Evolutionary conservation across 2,329 filamentous ascomycete species (phyloP).

Genomic region (Acephala macrosclerotiorum): DNA sequence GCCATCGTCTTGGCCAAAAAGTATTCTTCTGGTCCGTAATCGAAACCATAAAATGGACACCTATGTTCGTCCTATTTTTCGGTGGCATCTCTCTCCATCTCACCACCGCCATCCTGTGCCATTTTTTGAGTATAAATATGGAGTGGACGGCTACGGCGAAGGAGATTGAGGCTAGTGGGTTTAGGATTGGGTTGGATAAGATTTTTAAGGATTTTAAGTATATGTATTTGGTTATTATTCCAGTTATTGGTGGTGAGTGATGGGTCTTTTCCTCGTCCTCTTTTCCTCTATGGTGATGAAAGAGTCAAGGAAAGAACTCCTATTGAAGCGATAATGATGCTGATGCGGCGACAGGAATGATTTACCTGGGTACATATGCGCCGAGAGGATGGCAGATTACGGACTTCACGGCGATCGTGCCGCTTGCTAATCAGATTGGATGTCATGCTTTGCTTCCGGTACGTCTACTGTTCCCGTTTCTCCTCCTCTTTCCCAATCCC

Average conservation of each 20-base stretch:
- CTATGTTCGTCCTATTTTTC: slow-evolving; percentile 51
- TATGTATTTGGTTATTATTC: slow-evolving; percentile 48
- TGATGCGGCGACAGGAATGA: slow-evolving; percentile 29
- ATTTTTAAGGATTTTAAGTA: slow-evolving; percentile 63
- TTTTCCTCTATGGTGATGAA: no score
- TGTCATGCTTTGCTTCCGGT: slow-evolving; percentile 33
- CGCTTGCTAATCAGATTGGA: slow-evolving; percentile 52
- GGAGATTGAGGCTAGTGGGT: slow-evolving; percentile 62
- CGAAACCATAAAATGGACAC: slow-evolving; percentile 62
- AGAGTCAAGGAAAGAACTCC: no score
- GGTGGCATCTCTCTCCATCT: slow-evolving; percentile 52
- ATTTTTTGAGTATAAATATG: slow-evolving; percentile 53
- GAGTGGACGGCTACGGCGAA: slow-evolving; percentile 63
- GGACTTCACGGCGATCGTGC: slow-evolving; percentile 65
- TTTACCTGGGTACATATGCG: slow-evolving; percentile 38
- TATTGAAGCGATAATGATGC: background rate
- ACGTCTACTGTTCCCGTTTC: slow-evolving; percentile 6
- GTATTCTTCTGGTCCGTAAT: slow-evolving; percentile 48
- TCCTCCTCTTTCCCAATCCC: background rate
- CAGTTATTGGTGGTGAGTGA: slow-evolving; percentile 28
- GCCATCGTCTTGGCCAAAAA: slow-evolving; percentile 32
- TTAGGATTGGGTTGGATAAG: slow-evolving; percentile 62
- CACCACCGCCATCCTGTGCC: slow-evolving; percentile 49
- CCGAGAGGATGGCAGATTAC: slow-evolving; percentile 60
- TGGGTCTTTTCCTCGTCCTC: no score